These are phyloP conservation scores for Dactylonectria macrodidyma DNA, from an alignment of 2,329 filamentous ascomycete species.

Conservation along the genomic window DNA sequence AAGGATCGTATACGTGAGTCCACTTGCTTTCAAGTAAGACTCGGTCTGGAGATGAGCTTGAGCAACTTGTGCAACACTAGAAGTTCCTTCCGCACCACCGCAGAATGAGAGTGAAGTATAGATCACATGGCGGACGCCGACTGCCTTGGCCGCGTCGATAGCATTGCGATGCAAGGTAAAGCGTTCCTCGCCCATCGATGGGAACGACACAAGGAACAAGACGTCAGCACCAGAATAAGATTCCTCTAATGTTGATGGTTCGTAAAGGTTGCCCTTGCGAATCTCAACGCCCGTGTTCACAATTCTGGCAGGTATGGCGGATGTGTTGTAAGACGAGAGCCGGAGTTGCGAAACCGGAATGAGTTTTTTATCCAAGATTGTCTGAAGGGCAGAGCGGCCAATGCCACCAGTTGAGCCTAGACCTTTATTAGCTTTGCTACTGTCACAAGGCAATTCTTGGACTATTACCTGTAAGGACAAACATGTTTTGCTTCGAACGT, in stretches of 20 bases:
- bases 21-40: background rate
- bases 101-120: slow-evolving; percentile 8
- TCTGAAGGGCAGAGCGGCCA: background rate
- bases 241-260: background rate
- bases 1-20: slow-evolving; percentile 5
- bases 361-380: slow-evolving; percentile 7
- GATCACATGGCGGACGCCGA: slow-evolving; percentile 5
- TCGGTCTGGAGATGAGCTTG: slow-evolving; percentile 4
- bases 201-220: slow-evolving; percentile 7
- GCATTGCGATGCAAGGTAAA: slow-evolving; percentile 12
- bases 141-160: slow-evolving; percentile 3
- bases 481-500: background rate
- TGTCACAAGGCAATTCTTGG: slow-evolving; percentile 10
- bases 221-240: slow-evolving; percentile 8
- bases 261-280: slow-evolving; percentile 7
- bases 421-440: background rate
- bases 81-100: background rate
- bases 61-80: background rate
- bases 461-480: slow-evolving; percentile 5
- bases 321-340: background rate
- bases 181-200: slow-evolving; percentile 4
- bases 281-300: slow-evolving; percentile 3
- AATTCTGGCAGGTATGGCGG: background rate
- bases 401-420: slow-evolving; percentile 6
- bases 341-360: slow-evolving; percentile 5